A percentile compares a stretch with the other conserved stretches of the same genome.
phyloP scores from a whole-genome alignment of 2,329 filamentous ascomycete species.

The Xylaria sp. region DNA sequence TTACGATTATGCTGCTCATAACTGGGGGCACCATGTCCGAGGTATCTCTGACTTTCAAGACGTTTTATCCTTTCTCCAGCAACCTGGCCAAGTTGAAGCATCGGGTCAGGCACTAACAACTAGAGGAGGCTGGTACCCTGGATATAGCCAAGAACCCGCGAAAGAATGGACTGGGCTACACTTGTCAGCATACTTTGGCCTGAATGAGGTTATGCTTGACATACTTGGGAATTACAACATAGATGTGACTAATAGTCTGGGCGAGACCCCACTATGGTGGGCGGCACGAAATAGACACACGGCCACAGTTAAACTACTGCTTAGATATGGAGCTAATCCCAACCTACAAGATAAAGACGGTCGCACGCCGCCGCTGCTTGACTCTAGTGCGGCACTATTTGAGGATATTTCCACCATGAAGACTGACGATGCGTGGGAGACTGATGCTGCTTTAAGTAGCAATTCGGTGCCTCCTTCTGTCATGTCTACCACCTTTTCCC shows the following conservation, averaged over 20 bases:
- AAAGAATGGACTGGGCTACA: constrained; percentile 11
- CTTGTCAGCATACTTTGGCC: constrained; percentile 16
- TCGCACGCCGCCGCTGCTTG: neutral
- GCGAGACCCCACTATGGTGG: neutral
- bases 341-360: neutral
- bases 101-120: constrained; percentile 1
- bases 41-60: neutral
- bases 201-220: neutral
- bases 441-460: too few relatives aligned
- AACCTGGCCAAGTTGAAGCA: constrained; percentile 22
- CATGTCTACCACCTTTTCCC: too few relatives aligned
- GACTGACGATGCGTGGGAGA: too few relatives aligned
- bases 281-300: constrained; percentile 1
- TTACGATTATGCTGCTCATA: constrained; percentile 22
- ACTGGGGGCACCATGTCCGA: constrained; percentile 26
- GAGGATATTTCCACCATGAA: too few relatives aligned
- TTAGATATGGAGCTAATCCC: neutral
- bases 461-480: too few relatives aligned
- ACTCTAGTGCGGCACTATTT: too few relatives aligned
- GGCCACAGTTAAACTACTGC: neutral
- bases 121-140: neutral
- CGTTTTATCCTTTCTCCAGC: constrained; percentile 8
- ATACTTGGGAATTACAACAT: neutral
- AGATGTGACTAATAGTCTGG: neutral
- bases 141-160: neutral